These are phyloP conservation scores for Aspergillus haitiensis DNA, from an alignment of 495 filamentous ascomycete genomes.

Conservation along the genomic window DNA sequence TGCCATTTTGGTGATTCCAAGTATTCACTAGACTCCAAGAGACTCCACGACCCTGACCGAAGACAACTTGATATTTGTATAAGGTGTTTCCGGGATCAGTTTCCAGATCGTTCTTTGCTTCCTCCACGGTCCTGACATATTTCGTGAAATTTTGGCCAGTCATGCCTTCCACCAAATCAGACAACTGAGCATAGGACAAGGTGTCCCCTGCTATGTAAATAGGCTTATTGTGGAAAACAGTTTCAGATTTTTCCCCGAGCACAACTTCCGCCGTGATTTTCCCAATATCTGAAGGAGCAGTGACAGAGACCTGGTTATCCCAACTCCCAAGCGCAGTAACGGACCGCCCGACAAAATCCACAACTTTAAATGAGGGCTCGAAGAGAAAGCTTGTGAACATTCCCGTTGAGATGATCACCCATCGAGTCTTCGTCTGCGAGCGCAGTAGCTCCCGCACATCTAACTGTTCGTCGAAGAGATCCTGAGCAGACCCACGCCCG, in stretches of 20 bases:
- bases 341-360: conserved; percentile 33
- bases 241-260: conserved; percentile 28
- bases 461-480: conserved; percentile 63
- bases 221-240: conserved; percentile 15
- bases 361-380: conserved; percentile 56
- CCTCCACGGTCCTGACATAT: conserved; percentile 45
- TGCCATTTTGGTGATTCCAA: conserved; percentile 47
- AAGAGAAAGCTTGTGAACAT: conserved; percentile 68
- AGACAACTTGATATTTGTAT: conserved; percentile 60
- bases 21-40: conserved; percentile 55
- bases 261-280: conserved; percentile 53
- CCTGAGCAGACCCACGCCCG: conserved; percentile 53
- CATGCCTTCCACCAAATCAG: conserved; percentile 46
- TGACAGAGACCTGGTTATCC: conserved; percentile 58
- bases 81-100: conserved; percentile 49
- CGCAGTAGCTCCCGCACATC: conserved; percentile 55
- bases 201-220: conserved; percentile 62
- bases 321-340: conserved; percentile 56
- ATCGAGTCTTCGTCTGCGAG: conserved; percentile 45
- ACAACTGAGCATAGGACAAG: conserved; percentile 52
- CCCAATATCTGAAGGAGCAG: conserved; percentile 60
- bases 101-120: conserved; percentile 40
- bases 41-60: conserved; percentile 57
- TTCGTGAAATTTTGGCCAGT: conserved; percentile 41
- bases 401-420: conserved; percentile 61